phyloP scores from a whole-genome alignment of 495 filamentous ascomycete species.

The Pseudomonodictys pantanalensis region DNA sequence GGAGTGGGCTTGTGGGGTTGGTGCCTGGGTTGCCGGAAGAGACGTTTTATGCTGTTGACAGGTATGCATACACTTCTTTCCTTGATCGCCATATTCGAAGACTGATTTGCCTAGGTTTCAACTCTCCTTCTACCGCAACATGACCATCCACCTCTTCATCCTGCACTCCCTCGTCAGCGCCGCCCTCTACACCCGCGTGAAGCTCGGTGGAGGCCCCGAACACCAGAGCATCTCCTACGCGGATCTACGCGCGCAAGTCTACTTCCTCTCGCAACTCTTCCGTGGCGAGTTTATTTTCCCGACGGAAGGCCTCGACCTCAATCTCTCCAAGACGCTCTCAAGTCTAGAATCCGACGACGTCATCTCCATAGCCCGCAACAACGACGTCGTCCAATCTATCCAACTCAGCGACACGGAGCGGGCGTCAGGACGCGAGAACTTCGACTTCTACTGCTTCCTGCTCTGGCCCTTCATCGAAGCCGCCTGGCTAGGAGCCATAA shows the following conservation, averaged over 20 bases:
- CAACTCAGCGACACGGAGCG: constrained; percentile 76
- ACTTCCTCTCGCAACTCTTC: constrained; percentile 89
- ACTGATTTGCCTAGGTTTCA: constrained; percentile 59
- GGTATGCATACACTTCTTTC: constrained; percentile 39
- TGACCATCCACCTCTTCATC: constrained; percentile 98
- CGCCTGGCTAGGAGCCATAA: constrained; percentile 83
- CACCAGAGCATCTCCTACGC: constrained; percentile 74
- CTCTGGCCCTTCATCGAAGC: constrained; percentile 98
- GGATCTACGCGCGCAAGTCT: constrained; percentile 69
- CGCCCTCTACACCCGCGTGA: constrained; percentile 84
- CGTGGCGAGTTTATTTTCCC: constrained; percentile 96
- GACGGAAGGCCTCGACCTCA: constrained; percentile 72
- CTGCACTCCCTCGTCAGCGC: constrained; percentile 84
- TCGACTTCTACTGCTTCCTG: constrained; percentile 96
- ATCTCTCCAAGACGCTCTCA: constrained; percentile 72
- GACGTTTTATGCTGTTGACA: constrained; percentile 89
- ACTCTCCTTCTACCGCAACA: constrained; percentile 95
- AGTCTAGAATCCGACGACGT: constrained; percentile 78
- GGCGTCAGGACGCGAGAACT: constrained; percentile 79
- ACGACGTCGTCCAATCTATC: constrained; percentile 58
- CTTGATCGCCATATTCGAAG: not conserved
- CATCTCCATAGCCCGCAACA: constrained; percentile 60
- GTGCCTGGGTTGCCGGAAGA: constrained; percentile 77
- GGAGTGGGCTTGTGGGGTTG: constrained; percentile 77
- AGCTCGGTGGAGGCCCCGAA: constrained; percentile 77